phyloP scores from a whole-genome alignment of 2,329 filamentous ascomycete species.

The Phialophora expanda region DNA sequence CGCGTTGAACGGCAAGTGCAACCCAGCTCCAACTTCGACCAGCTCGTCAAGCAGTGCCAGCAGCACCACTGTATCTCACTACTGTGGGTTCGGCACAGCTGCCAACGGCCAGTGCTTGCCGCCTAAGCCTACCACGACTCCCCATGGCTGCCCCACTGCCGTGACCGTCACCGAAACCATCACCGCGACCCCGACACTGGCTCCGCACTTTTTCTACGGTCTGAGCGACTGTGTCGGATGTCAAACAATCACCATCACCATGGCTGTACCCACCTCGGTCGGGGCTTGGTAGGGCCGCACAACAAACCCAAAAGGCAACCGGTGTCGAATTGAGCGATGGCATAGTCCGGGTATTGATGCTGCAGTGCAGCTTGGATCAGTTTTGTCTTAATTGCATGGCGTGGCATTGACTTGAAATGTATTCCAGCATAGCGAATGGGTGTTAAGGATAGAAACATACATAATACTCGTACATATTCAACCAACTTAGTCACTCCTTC shows the following conservation, averaged over 20 bases:
- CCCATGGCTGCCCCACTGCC: conserved; percentile 15
- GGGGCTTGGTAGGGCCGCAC: conserved; percentile 10
- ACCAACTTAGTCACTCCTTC: conserved; percentile 15
- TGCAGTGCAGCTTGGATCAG: conserved; percentile 1
- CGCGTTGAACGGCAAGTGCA: conserved; percentile 30
- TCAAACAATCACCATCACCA: conserved; percentile 41
- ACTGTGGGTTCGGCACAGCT: conserved; percentile 28
- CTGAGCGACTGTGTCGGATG: conserved; percentile 21
- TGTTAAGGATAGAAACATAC: background rate
- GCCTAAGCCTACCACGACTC: conserved; percentile 9
- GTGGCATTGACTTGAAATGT: conserved; percentile 1
- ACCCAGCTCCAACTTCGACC: conserved; percentile 23
- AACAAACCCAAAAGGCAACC: background rate
- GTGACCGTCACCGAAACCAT: conserved; percentile 28
- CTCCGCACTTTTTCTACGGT: conserved; percentile 23
- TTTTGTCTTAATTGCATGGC: conserved; percentile 6
- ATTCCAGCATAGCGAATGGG: conserved; percentile 11
- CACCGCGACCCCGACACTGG: conserved; percentile 26
- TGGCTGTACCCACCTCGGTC: conserved; percentile 39
- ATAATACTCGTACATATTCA: background rate
- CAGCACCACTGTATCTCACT: conserved; percentile 21
- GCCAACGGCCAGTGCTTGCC: conserved; percentile 26
- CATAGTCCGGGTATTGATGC: background rate
- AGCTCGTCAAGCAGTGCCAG: conserved; percentile 13
- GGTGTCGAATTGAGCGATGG: too few relatives aligned